These are phyloP conservation scores for Poa pratensis DNA, from an alignment of 176 grass and related monocot genomes.

Conservation along the genomic window DNA sequence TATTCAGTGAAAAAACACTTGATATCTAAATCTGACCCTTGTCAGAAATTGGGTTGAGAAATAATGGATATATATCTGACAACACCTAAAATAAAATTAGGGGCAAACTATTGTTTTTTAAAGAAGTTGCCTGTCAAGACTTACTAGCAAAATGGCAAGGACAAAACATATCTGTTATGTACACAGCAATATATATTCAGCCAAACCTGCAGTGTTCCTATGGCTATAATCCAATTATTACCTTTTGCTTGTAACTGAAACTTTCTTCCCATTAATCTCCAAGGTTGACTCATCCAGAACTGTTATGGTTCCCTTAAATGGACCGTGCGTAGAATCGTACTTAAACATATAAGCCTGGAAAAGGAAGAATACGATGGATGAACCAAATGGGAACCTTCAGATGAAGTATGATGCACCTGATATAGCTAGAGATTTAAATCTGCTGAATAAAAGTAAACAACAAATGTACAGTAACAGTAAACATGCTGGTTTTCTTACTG, in stretches of 20 bases:
- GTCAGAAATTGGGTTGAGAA: constrained; percentile 1
- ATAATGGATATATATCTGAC: not conserved
- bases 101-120: not conserved
- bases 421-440: not conserved
- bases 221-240: constrained; percentile 18
- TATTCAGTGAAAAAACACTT: not conserved
- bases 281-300: constrained; percentile 68
- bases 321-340: constrained; percentile 81
- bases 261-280: constrained; percentile 88
- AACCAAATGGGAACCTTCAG: not conserved
- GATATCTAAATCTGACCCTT: not conserved
- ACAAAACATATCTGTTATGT: not conserved
- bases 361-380: constrained; percentile 25
- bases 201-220: constrained; percentile 36
- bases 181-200: constrained; percentile 21
- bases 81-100: not conserved
- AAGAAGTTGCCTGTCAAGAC: not conserved
- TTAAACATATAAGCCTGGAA: constrained; percentile 89
- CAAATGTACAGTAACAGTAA: not conserved
- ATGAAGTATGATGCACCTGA: not conserved
- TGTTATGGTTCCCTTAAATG: constrained; percentile 76
- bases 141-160: not conserved
- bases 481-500: not conserved
- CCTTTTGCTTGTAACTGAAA: constrained; percentile 81
- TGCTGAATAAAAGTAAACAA: constrained; percentile 16